Base-by-base conservation (phyloP, 2,329 filamentous ascomycete species). In the Aspergillus sp. region DNA sequence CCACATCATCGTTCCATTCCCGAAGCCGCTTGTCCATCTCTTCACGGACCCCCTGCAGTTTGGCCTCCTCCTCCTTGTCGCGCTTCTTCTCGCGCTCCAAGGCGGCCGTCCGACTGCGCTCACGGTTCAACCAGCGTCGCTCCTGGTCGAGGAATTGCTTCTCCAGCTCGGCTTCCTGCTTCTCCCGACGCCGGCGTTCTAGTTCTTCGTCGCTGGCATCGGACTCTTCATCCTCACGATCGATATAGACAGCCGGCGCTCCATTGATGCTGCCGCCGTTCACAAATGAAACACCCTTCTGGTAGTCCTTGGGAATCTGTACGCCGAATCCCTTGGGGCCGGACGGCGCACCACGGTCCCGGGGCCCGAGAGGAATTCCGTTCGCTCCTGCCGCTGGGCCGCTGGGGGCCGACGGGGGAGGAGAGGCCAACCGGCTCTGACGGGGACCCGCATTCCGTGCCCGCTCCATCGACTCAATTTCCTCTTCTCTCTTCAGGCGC, bases 1-100 rank as follows among this genome's bases (percentile, higher is more conserved):
- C 92, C n/a, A 81, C 76, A 61, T 96, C 91, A 62, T 99, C 94
- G 61, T 97, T 87, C 83, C 91, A 97, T n/a, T 87, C 84, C 43
- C 80, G 80, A 11, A 96, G 79, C 51, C 87, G 82, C 62, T 89
- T 84, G 7, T 87, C 82, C 72, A 88, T 85, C 45, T 85, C 83
- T 26, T 86, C 83, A 53, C 81, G 83, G 48, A 83, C 81, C 45
- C 84, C 81, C 56, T 86, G 82, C 2, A 82, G 71, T 16, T 84
- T 84, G 20, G 83, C 83, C 3, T 83, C 81, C 60, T 95, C 89
- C 46, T 89, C 85, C 56, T 84, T 84, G 65, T 95, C 90, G 10
- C 90, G 86, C 24, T 87, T 87, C 61, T 84, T 86, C 66, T 96
- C 92, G 53, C 94, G 85, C 60, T 95, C 88, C 19, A 96, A 76